Percentiles rank a stretch among this genome's conserved stretches.
These are phyloP conservation scores for Anacardium occidentale DNA, from an alignment of 345 rosid species.

Conservation along the genomic window DNA sequence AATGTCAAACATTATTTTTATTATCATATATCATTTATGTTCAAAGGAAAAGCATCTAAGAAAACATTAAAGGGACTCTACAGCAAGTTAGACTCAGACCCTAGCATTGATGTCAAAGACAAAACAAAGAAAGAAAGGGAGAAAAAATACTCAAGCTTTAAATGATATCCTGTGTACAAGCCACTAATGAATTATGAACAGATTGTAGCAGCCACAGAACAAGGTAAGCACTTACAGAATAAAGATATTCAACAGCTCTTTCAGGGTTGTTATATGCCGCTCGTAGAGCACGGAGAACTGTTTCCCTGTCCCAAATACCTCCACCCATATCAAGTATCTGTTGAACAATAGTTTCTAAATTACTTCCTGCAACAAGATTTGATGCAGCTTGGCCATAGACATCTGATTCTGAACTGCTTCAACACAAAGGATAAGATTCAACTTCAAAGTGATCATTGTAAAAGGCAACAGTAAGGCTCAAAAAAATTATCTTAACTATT, in stretches of 20 bases:
- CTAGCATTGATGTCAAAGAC: not conserved
- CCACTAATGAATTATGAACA: not conserved
- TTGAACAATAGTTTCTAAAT: slow-evolving; percentile 50
- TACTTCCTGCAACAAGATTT: slow-evolving; percentile 57
- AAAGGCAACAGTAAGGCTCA: not conserved
- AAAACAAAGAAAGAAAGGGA: not conserved
- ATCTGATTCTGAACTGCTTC: slow-evolving; percentile 43
- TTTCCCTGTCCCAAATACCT: slow-evolving; percentile 57
- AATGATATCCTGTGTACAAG: not conserved
- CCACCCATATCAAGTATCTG: slow-evolving; percentile 68
- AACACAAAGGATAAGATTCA: not conserved
- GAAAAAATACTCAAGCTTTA: not conserved
- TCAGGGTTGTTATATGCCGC: slow-evolving; percentile 68
- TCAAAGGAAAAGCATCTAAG: not conserved
- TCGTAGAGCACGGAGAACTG: slow-evolving; percentile 57
- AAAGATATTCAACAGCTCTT: slow-evolving; percentile 64
- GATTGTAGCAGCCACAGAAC: not conserved
- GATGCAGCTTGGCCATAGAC: slow-evolving; percentile 66
- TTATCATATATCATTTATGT: not conserved
- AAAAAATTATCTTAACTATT: not conserved
- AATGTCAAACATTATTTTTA: not conserved
- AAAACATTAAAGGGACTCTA: not conserved
- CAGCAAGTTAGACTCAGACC: not conserved
- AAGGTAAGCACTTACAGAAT: slow-evolving; percentile 37
- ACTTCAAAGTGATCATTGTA: not conserved